Base-by-base conservation (phyloP, 176 grass and related monocot genomes). In the Rhynchospora breviuscula region DNA sequence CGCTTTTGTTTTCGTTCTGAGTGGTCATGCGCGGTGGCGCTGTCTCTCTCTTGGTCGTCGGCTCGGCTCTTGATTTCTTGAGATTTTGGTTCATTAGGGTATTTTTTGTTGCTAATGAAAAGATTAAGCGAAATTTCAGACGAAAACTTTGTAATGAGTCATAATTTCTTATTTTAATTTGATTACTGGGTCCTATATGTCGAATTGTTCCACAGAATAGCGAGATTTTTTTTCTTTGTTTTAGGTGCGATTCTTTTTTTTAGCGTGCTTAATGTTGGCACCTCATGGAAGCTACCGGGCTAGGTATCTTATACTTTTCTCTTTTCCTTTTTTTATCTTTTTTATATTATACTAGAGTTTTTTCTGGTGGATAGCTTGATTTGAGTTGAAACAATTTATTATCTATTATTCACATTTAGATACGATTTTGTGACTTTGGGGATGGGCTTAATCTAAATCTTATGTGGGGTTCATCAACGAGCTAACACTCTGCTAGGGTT, bases 281-380 rank as follows among this genome's bases (percentile, higher is more conserved):
- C 44, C 7, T 82, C 80, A 23, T 82, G 80, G 80, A 82, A 82
- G 62, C 63, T 82, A 66, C 62, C 67, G 44, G 45, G 61, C 21
- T 82, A 82, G 80, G 80, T 82, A 82, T 54, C 21, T 54, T 5
- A 67, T 54, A 45, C 47, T 67, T 82, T 13, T 63, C 18, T 59
- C 12, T 81, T 81, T 6, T 81, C 7, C 11, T 46, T 21, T 15
- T 59, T 81, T 63, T 29, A 11, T 52, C 19, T 33, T 6, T 25
- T 23, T 10, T 47, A n/a, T n/a, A n/a, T 22, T 67, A 31, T 82
- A 31, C 18, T 0, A 15, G 18, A 25, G 43, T 65, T 63, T 67
- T 67, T 51, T 67, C 22, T 82, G 10, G 19, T 44, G 67, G 60
- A 63, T 10, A 58, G 44, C 43, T 82, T 11, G 19, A 18, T 67